phyloP scores from a whole-genome alignment of 139 green algal genomes.

The Astrephomene gubernaculifera region DNA sequence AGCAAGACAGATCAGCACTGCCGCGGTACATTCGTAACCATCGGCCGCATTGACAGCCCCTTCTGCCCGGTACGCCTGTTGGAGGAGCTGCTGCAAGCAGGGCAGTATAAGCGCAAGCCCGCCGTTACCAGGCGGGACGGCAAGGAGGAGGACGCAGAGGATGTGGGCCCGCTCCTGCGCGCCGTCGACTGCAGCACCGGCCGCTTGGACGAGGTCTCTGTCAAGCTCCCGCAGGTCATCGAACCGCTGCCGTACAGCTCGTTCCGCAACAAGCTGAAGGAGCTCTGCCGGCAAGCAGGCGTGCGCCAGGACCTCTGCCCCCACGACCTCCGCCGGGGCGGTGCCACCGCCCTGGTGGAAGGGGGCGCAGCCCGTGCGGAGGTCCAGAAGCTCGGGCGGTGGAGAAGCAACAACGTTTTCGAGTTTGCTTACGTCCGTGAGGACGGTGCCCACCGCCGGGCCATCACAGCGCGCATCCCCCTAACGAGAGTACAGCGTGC shows the following conservation, averaged over 20 bases:
- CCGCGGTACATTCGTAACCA: background rate
- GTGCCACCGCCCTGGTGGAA: background rate
- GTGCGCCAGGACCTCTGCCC: background rate
- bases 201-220: background rate
- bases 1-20: slow-evolving; percentile 1
- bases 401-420: background rate
- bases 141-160: background rate
- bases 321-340: background rate
- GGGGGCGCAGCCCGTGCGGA: background rate
- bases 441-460: background rate
- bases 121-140: background rate
- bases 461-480: background rate
- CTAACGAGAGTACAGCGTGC: too few species aligned
- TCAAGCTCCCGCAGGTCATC: background rate
- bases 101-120: background rate
- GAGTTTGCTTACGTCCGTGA: background rate
- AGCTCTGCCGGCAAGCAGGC: background rate
- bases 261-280: background rate
- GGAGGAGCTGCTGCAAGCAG: background rate
- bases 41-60: background rate
- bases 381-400: background rate
- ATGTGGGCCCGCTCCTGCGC: background rate
- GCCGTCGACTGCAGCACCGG: background rate
- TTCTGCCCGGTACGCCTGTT: background rate
- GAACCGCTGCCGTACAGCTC: background rate